Evolutionary conservation across 2,329 filamentous ascomycete species (phyloP).

Genomic region (Colletotrichum coccodes): DNA sequence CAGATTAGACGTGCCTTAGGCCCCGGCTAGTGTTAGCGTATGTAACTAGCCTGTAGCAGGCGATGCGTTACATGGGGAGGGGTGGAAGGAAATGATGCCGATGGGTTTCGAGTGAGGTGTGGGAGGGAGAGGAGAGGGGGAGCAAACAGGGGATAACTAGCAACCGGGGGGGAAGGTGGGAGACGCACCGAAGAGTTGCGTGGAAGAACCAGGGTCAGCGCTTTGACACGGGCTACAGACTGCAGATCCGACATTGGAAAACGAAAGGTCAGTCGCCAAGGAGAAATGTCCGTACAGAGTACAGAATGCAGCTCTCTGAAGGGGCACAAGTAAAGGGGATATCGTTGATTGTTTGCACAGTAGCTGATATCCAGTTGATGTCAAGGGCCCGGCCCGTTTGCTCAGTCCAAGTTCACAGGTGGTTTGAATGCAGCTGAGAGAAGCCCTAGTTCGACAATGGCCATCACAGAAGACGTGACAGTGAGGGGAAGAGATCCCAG

Average conservation of each 20-base stretch:
- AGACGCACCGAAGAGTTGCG: background rate
- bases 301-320: background rate
- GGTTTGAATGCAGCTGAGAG: background rate
- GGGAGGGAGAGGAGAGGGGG: background rate
- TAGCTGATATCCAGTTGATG: too few species aligned
- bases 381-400: too few species aligned
- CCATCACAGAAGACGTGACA: constrained; percentile 17
- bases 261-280: background rate
- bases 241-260: constrained; percentile 13
- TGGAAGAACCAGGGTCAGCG: constrained; percentile 7
- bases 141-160: background rate
- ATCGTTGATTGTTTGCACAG: background rate
- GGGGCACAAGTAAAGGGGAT: background rate
- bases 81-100: constrained; percentile 10
- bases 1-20: background rate
- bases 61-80: constrained; percentile 21
- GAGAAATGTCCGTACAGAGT: background rate
- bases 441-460: background rate
- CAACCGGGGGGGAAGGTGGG: background rate
- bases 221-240: constrained; percentile 15
- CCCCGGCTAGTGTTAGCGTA: background rate
- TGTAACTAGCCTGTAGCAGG: constrained; percentile 20
- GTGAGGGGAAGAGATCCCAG: background rate
- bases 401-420: background rate
- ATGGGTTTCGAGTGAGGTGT: background rate